Conservation (phyloP, 2,329 filamentous ascomycete genomes). For the Diplodia scrobiculata region DNA sequence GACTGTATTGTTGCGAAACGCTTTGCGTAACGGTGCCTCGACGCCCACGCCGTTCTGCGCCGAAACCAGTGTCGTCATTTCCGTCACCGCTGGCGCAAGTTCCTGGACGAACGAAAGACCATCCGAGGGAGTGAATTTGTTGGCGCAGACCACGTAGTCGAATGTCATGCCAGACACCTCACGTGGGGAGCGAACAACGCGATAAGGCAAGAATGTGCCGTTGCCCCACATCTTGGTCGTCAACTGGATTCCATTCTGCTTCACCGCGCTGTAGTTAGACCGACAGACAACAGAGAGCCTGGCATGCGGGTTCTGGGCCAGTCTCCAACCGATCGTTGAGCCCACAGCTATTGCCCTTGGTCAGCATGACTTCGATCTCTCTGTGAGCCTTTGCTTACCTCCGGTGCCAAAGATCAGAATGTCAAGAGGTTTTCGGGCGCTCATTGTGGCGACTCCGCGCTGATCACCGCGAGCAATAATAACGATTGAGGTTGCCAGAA, state of each 20-base stretch:
- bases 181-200: constrained; percentile 30
- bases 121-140: constrained; percentile 33
- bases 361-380: not conserved
- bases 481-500: not conserved
- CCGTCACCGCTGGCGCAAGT: constrained; percentile 29
- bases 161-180: constrained; percentile 30
- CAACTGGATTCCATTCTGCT: constrained; percentile 31
- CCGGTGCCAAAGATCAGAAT: constrained; percentile 29
- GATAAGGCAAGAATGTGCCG: constrained; percentile 33
- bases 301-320: constrained; percentile 33
- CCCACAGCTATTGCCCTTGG: constrained; percentile 31
- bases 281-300: constrained; percentile 35
- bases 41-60: constrained; percentile 36
- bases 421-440: constrained; percentile 12
- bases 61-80: constrained; percentile 32
- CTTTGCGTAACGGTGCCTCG: constrained; percentile 31
- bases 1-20: constrained; percentile 34
- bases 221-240: constrained; percentile 34
- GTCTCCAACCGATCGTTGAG: constrained; percentile 34
- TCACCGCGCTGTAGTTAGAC: constrained; percentile 33
- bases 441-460: constrained; percentile 6
- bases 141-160: constrained; percentile 35
- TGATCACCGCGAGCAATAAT: not conserved
- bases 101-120: constrained; percentile 30
- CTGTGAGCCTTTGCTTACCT: not conserved